phyloP scores from a whole-genome alignment of 1,139 yeast genomes.

The Sugiyamaella sp. region DNA sequence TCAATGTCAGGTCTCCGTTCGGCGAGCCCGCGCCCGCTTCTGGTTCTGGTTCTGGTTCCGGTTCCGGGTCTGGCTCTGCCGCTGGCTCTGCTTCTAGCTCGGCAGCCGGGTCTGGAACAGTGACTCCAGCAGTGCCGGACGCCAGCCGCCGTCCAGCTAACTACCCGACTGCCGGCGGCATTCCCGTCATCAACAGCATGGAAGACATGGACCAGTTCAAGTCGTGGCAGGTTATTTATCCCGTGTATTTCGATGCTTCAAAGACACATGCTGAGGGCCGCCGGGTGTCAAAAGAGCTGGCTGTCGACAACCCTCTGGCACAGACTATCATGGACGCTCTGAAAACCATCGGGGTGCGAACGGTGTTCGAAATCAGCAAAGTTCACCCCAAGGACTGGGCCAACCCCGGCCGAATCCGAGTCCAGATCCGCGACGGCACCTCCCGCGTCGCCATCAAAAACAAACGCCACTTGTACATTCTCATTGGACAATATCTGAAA shows the following conservation, averaged over 20 bases:
- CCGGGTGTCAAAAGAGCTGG: slow-evolving; percentile 64
- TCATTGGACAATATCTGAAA: slow-evolving; percentile 63
- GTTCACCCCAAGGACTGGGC: slow-evolving; percentile 97
- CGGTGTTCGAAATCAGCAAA: slow-evolving; percentile 62
- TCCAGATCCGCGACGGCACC: slow-evolving; percentile 42
- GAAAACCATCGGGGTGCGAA: slow-evolving; percentile 48
- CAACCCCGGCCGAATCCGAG: slow-evolving; percentile 91
- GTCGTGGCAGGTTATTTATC: slow-evolving; percentile 75
- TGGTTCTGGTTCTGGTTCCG: slow-evolving; percentile 1
- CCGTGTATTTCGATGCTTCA: slow-evolving; percentile 85
- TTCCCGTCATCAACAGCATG: slow-evolving; percentile 21
- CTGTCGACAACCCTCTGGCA: slow-evolving; percentile 88
- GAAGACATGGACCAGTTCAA: slow-evolving; percentile 65
- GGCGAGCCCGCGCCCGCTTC: slow-evolving; percentile 22
- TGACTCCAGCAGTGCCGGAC: slow-evolving; percentile 15
- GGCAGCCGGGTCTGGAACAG: not conserved
- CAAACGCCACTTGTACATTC: slow-evolving; percentile 68
- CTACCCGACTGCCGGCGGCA: slow-evolving; percentile 22
- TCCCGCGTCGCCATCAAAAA: slow-evolving; percentile 45
- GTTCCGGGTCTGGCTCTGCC: not conserved
- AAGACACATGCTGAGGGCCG: slow-evolving; percentile 83
- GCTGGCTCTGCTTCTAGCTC: slow-evolving; percentile 15
- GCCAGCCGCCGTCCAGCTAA: slow-evolving; percentile 13
- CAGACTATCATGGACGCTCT: slow-evolving; percentile 71
- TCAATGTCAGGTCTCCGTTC: slow-evolving; percentile 28